Evolutionary conservation across 2,329 filamentous ascomycete genomes (phyloP), one percentile per base, ranked within the genome.

Genomic region (Penicillium sp.): DNA sequence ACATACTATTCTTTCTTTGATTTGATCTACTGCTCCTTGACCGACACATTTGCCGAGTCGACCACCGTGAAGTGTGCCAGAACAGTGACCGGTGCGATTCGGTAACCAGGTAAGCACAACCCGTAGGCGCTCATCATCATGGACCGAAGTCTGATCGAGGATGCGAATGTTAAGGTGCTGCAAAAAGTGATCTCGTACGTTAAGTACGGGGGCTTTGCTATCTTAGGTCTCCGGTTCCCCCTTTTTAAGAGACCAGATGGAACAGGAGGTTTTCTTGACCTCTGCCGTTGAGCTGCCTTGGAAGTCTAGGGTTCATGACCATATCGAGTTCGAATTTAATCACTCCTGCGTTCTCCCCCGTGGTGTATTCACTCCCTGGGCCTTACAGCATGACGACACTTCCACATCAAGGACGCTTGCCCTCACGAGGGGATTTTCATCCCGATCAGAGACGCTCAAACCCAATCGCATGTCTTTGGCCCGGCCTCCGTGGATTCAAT

Each of bases 371-470:
- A 14, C 16, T 53, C n/a, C 51, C 51, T 28, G 33, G 22, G 11
- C 35, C 51, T 40, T 53, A 40, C 13, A 53, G 51, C 35, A 53
- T 53, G 51, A 53, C 40, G 22, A 22, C 30, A 8, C 51, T 53
- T 19, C 51, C 51, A 53, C n/a, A 33, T 53, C 16, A 38, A 26
- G 25, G 28, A 53, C 10, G 51, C 51, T 10, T 19, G 51, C 4
- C 51, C 35, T 10, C 22, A n/a, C 14, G 51, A 53, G 22, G 42
- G 30, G 5, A 38, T 53, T 3, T 53, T 53, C 14, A 8, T 53
- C 6, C 51, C 51, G 1, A 0, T 53, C 35, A 6, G 22, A 3
- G 19, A 19, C 22, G 51, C 35, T 11, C 22, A 8, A 19, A 53
- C 51, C 3, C 51, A 53, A 13, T 38, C 33, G 4, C 51, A n/a